Conservation (phyloP, 805 yeast genomes). For the Metschnikowia similis region DNA sequence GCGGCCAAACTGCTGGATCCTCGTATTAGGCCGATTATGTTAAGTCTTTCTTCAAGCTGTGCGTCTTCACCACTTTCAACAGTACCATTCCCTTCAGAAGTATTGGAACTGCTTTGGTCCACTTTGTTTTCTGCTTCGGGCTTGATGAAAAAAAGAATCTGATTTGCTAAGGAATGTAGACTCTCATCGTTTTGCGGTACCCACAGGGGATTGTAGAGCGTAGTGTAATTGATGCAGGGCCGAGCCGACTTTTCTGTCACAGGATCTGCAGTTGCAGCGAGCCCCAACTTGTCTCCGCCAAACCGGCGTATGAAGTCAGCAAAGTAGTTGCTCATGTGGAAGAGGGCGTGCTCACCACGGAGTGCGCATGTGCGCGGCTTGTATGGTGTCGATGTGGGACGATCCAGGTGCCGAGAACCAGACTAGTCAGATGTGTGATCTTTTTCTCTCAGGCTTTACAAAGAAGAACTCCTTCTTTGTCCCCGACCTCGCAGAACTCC, state of each 20-base stretch:
- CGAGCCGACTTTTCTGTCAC: slow-evolving; percentile 1
- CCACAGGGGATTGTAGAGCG: slow-evolving; percentile 31
- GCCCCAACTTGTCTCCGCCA: slow-evolving; percentile 13
- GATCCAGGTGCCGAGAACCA: background rate
- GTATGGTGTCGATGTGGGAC: background rate
- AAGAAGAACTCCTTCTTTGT: no score
- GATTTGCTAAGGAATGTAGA: slow-evolving; percentile 28
- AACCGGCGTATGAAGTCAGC: slow-evolving; percentile 29
- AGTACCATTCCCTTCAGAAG: background rate
- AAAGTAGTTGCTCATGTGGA: slow-evolving; percentile 26
- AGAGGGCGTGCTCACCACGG: background rate
- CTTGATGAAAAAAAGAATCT: slow-evolving; percentile 29
- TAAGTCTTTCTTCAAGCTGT: slow-evolving; percentile 22
- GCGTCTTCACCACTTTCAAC: background rate
- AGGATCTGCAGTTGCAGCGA: slow-evolving; percentile 4
- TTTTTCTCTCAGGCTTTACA: background rate
- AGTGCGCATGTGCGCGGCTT: background rate
- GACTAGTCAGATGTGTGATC: background rate
- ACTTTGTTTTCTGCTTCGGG: slow-evolving; percentile 4
- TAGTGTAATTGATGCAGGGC: slow-evolving; percentile 20
- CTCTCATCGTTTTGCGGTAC: slow-evolving; percentile 23
- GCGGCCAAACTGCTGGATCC: slow-evolving; percentile 31
- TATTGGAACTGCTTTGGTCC: background rate
- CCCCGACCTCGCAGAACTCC: background rate
- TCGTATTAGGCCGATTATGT: slow-evolving; percentile 32